These are phyloP conservation scores for Moringa oleifera DNA, from an alignment of 345 rosid species.

Conservation along the genomic window DNA sequence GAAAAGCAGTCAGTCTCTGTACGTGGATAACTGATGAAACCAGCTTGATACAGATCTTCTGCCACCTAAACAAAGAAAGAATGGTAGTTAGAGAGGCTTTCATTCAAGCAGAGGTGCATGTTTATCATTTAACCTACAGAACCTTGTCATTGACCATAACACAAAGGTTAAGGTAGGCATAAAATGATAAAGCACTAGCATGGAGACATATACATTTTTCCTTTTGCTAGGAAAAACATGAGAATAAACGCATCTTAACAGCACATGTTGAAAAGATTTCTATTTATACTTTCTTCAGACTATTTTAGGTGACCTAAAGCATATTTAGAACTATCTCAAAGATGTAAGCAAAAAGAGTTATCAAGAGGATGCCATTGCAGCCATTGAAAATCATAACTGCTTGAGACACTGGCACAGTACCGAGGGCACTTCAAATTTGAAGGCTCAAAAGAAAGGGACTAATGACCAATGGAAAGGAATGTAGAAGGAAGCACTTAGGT, in stretches of 20 bases:
- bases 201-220: background rate
- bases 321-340: background rate
- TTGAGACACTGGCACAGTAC: too few relatives aligned
- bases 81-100: conserved; percentile 3
- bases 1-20: conserved; percentile 94
- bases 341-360: conserved; percentile 4
- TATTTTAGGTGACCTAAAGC: background rate
- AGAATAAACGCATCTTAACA: background rate
- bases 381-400: too few relatives aligned
- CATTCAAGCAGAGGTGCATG: conserved; percentile 2
- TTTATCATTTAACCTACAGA: background rate
- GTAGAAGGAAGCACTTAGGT: conserved; percentile 11
- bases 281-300: background rate
- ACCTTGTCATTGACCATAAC: background rate
- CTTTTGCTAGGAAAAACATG: too few relatives aligned
- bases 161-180: background rate
- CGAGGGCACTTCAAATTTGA: background rate
- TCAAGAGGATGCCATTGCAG: too few relatives aligned
- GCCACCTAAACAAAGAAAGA: conserved; percentile 64
- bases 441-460: background rate
- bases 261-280: background rate
- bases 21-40: conserved; percentile 98
- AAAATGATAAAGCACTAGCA: background rate
- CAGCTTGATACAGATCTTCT: conserved; percentile 94
- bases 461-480: background rate